A percentile compares a stretch with the other conserved stretches of the same genome.
Evolutionary conservation across 768 basidiomycete genomes (phyloP).

Genomic region (Porpolomopsis calyptriformis): DNA sequence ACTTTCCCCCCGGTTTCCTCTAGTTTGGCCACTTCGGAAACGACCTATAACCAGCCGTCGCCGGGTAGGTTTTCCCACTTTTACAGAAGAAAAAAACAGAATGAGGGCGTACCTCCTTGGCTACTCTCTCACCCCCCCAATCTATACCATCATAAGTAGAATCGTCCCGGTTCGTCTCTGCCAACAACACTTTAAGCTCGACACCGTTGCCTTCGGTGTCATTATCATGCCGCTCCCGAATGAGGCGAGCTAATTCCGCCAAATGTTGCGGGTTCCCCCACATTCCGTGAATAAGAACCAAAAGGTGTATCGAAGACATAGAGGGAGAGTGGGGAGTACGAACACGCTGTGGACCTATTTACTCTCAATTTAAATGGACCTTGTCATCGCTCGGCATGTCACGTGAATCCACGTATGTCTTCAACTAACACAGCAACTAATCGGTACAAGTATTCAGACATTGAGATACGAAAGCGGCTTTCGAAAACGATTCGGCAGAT

Average conservation of each 20-base stretch:
- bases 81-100: neutral
- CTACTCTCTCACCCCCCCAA: conserved; percentile 62
- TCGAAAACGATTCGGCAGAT: no score
- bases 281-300: conserved; percentile 57
- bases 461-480: no score
- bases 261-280: conserved; percentile 59
- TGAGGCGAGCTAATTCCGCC: conserved; percentile 9
- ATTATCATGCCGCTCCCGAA: conserved; percentile 6
- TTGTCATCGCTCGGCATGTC: no score
- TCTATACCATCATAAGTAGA: conserved; percentile 64
- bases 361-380: neutral
- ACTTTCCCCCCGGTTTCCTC: conserved; percentile 46
- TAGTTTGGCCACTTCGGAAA: conserved; percentile 43
- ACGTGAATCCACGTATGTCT: no score
- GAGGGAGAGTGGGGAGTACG: neutral
- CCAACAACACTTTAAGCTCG: conserved; percentile 40
- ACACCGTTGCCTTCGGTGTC: conserved; percentile 14
- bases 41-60: conserved; percentile 32
- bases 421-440: no score
- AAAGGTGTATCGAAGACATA: conserved; percentile 32
- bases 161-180: conserved; percentile 42
- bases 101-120: conserved; percentile 50
- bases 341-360: no score
- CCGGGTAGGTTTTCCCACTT: neutral
- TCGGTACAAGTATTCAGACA: no score